Base-by-base conservation (phyloP, 2,329 filamentous ascomycete species). In the Colletotrichum chlorophyti region DNA sequence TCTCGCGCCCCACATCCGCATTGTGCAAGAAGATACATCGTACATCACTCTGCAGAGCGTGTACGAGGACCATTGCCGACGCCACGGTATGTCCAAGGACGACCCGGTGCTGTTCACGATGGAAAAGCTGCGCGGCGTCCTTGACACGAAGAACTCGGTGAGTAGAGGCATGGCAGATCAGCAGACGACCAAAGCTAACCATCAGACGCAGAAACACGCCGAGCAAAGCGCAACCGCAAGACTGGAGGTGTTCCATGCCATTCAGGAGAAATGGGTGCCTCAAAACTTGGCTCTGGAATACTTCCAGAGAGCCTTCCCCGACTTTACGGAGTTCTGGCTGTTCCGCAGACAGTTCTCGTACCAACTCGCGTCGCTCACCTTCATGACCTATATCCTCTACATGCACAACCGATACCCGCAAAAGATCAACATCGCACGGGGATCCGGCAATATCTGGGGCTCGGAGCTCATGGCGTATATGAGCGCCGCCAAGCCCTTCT, bases 371-470 rank as follows among this genome's bases (percentile, higher is more conserved):
- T 87, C 93, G 2, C 83, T 98, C 63, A 97, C 95, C 1, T 99
- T 99, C 78, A 97, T 99, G 90, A 98, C 95, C 4, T 99, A 98
- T 71, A 90, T 97, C 58, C 89, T 99, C 79, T 94, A 94, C 77
- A 98, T 99, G 87, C 92, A 94, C 71, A 92, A 92, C 72, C 91
- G 95, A 26, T 97, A 95, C 74, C 96, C 95, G 6, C 92, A 93
- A 74, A 99, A 99, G 82, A 89, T 98, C 73, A 90, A 91, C 75
- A 96, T 99, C 68, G 90, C 92, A 10, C 89, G 93, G 21, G 85
- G 85, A 26, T 93, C 90, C 6, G 96, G 96, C 64, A 95, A 96
- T 69, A 91, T 99, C 65, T 99, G 96, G 96, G 93, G 93, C 43
- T 92, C 92, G 7, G 95, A 99, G 74, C 82, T 98, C 49, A 91